Base-by-base conservation (phyloP, 1,284 basidiomycete genomes). In the Xerocomus tenax region DNA sequence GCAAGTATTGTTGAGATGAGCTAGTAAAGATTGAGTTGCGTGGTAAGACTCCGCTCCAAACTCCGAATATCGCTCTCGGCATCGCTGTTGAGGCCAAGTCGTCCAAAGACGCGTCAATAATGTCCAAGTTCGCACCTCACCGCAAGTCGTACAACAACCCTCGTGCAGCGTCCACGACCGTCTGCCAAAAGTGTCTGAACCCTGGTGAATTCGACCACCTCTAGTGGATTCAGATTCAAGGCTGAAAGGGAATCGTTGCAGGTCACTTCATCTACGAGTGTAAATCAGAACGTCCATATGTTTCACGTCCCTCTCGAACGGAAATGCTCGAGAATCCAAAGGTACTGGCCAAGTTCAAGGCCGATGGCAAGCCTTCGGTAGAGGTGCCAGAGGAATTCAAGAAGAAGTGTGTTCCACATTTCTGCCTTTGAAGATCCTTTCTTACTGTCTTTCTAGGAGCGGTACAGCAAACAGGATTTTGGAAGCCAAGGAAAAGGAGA, bases 91-190 rank as follows among this genome's bases (percentile, higher is more conserved):
- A 34, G 32, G 19, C 19, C 19, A 21, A 21, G 19, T 21, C 19
- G 21, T 10, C 26, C 26, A 28, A 28, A 8, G n/a, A n/a, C n/a
- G 9, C n/a, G 32, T 34, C 16, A 3, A 19, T n/a, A 18, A 51
- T 88, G 85, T 87, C 85, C 50, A 88, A 84, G 66, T 88, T 76
- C 64, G 85, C 85, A n/a, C 86, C 85, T 1, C 86, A 87, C 61
- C 71, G 71, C 52, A 74, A 69, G 50, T 77, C 78, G 3, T 67
- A 72, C 29, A 82, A 75, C 63, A 76, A 75, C 47, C 81, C 84
- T 9, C 72, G 77, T 9, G 78, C 85, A 26, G 76, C 74, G 1
- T 67, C 78, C 1, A 76, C 76, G 0, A 89, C 87, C 0, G 61
- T 85, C 30, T 90, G 87, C 66, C 87, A 90, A 65, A 89, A 84